Evolutionary conservation across 1,139 yeast genomes (phyloP), one percentile per base, ranked within the genome.

Genomic region (Magnusiomyces ingens): DNA sequence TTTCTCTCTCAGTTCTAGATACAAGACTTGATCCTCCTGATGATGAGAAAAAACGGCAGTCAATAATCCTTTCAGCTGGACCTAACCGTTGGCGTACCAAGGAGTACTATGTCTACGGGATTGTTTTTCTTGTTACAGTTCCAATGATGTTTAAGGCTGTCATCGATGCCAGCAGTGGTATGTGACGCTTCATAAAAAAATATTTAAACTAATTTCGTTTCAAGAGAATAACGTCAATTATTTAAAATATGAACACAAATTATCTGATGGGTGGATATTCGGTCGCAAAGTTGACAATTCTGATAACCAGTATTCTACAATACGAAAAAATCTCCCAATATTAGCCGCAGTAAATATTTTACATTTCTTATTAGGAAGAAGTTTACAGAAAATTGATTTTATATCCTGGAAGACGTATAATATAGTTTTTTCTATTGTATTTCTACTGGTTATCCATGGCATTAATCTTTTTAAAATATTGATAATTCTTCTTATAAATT

Each of bases 61-160:
- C 57, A 15, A 70, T 80, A 45, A 67, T 75, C 15, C 70, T 72
- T 45, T 66, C 66, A 40, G 80, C 89, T 0, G 70, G 74, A 4
- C 74, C 73, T 11, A 75, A 94, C 1, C 76, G 81, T 64, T 91
- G 97, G 97, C 62, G 68, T 35, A 83, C 95, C 0, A 59, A 72
- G 22, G 98, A 93, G 68, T 91, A 85, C 69, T 78, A 73, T 58
- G 57, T 87, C 41, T 91, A 93, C 64, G 73, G 78, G 50, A 59
- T 80, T 13, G 78, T 80, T 4, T 87, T 89, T 65, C 71, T 75
- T 0, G 63, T 87, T 1, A 84, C 80, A 8, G 88, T 93, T 2
- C 98, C 98, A 1, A 67, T 84, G 66, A 83, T 93, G 90, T 76
- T 83, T 64, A 80, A 80, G 62, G 82, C 95, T 0, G 96, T 93